Percentiles rank a stretch among this genome's conserved stretches.
Conservation (phyloP, 2,329 filamentous ascomycete genomes). For the Rutstroemia sp. region DNA sequence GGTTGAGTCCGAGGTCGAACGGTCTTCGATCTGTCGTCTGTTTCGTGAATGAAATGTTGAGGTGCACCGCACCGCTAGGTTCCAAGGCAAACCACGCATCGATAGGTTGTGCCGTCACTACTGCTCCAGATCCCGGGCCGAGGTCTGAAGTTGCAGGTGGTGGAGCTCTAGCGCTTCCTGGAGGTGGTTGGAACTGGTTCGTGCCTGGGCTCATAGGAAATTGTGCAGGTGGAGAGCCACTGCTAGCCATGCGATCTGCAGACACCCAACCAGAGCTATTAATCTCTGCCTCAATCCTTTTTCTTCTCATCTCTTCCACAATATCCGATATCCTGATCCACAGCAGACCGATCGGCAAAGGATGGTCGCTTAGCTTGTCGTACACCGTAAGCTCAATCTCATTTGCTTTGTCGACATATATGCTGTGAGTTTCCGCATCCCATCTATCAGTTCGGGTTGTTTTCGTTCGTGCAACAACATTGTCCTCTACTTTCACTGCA, state of each 20-base stretch:
- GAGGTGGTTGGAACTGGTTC: slow-evolving; percentile 38
- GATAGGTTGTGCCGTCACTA: slow-evolving; percentile 48
- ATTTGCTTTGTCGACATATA: slow-evolving; percentile 97
- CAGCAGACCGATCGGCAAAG: slow-evolving; percentile 86
- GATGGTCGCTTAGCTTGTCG: slow-evolving; percentile 85
- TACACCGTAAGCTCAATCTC: slow-evolving; percentile 97
- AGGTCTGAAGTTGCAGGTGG: slow-evolving; percentile 20
- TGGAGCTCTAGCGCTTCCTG: slow-evolving; percentile 25
- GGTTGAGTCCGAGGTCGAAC: slow-evolving; percentile 82
- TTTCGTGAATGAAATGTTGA: slow-evolving; percentile 88
- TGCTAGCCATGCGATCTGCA: slow-evolving; percentile 82
- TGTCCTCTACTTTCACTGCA: slow-evolving; percentile 93
- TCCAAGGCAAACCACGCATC: slow-evolving; percentile 97
- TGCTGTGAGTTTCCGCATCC: slow-evolving; percentile 83
- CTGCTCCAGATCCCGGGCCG: slow-evolving; percentile 29
- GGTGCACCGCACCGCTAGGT: slow-evolving; percentile 84
- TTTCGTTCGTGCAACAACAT: slow-evolving; percentile 80
- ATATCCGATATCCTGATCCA: slow-evolving; percentile 98
- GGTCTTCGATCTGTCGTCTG: slow-evolving; percentile 75
- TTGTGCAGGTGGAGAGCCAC: slow-evolving; percentile 42
- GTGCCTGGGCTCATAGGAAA: slow-evolving; percentile 49
- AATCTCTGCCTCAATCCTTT: slow-evolving; percentile 94
- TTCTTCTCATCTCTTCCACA: slow-evolving; percentile 91
- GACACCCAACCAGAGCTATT: slow-evolving; percentile 95
- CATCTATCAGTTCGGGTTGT: slow-evolving; percentile 81